These are phyloP conservation scores for Colletotrichum eremochloae DNA, from an alignment of 2,329 filamentous ascomycete genomes.

Conservation along the genomic window DNA sequence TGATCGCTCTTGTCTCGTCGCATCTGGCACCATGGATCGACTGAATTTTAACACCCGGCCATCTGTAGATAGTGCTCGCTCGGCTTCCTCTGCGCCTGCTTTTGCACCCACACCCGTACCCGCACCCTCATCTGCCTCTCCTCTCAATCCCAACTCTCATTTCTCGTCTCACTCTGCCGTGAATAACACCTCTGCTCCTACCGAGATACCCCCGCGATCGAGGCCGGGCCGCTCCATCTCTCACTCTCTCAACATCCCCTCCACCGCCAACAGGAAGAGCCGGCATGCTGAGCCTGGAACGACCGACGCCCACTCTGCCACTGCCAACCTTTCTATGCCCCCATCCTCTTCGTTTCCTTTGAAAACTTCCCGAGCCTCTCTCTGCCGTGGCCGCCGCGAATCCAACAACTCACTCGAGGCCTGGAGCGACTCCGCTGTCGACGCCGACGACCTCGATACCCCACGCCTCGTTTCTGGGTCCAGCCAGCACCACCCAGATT, in stretches of 20 bases:
- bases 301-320: constrained; percentile 68
- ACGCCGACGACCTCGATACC: constrained; percentile 64
- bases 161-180: constrained; percentile 14
- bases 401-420: constrained; percentile 57
- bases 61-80: constrained; percentile 45
- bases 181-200: constrained; percentile 20
- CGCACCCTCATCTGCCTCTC: constrained; percentile 44
- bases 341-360: constrained; percentile 61
- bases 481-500: constrained; percentile 45
- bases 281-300: constrained; percentile 71
- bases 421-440: constrained; percentile 56
- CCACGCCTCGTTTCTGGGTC: constrained; percentile 59
- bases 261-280: constrained; percentile 67
- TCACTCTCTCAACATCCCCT: constrained; percentile 58
- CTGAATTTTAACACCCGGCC: constrained; percentile 45
- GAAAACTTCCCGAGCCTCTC: constrained; percentile 57
- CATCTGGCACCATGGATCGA: constrained; percentile 44
- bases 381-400: constrained; percentile 58
- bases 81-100: constrained; percentile 32
- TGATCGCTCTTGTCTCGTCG: constrained; percentile 25
- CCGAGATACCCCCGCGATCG: constrained; percentile 28
- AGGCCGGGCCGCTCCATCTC: constrained; percentile 47
- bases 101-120: neutral
- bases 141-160: constrained; percentile 12
- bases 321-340: constrained; percentile 75